Evolutionary conservation across 768 basidiomycete genomes (phyloP).

Genomic region (Daedaleopsis nitida): DNA sequence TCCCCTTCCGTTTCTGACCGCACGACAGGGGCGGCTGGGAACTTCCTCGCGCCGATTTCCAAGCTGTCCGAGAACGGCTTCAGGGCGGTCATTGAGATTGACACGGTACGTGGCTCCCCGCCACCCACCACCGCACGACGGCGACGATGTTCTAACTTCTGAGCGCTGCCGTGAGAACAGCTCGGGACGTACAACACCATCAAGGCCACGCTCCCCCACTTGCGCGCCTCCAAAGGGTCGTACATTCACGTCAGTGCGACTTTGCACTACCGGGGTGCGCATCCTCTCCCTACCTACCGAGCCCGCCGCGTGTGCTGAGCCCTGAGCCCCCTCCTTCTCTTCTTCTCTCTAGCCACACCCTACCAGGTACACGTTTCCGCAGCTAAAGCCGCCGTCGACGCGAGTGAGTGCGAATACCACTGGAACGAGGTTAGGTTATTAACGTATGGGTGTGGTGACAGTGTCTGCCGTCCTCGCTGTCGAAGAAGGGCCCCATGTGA

Average conservation of each 20-base stretch:
- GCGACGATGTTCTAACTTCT: not conserved
- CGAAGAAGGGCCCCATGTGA: constrained; percentile 83
- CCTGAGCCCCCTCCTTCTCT: constrained; percentile 3
- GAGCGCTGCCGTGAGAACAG: constrained; percentile 44
- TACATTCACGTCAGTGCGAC: constrained; percentile 92
- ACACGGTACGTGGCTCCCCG: constrained; percentile 58
- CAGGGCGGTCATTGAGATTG: constrained; percentile 91
- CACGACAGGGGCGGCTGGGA: constrained; percentile 86
- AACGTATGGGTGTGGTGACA: constrained; percentile 9
- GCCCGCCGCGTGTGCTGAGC: not conserved
- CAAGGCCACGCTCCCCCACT: constrained; percentile 81
- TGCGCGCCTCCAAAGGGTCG: constrained; percentile 72
- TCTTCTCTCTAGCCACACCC: constrained; percentile 55
- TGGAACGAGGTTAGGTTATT: not conserved
- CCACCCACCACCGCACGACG: not conserved
- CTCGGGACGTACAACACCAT: constrained; percentile 93
- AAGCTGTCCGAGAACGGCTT: constrained; percentile 89
- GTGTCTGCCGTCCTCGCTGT: constrained; percentile 83
- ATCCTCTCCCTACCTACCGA: not conserved
- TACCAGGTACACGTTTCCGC: constrained; percentile 94
- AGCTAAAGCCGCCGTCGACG: constrained; percentile 94
- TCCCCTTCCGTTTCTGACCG: not conserved
- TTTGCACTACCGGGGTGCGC: constrained; percentile 77
- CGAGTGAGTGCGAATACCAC: constrained; percentile 37
- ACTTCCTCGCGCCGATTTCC: constrained; percentile 88